Evolutionary conservation across 148 eudicot species (phyloP), one percentile per base, ranked within the genome.

Genomic region (Diospyros lotus): DNA sequence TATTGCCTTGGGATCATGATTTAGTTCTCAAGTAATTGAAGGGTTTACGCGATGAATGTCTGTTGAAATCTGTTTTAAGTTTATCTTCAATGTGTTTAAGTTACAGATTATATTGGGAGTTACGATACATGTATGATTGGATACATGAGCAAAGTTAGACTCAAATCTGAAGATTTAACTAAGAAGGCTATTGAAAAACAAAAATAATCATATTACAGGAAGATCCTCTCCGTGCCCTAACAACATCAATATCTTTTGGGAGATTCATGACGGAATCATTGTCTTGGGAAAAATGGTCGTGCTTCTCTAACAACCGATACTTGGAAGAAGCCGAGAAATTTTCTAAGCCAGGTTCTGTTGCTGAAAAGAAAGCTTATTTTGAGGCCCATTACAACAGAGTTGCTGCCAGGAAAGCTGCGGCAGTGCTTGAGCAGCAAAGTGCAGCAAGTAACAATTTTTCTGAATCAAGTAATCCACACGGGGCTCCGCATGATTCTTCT

Each of bases 321-420:
- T 71, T 92, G 39, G 97, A 94, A 78, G 98, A 94, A 83, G 97
- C 87, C 1, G 87, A 89, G 82, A 90, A 79, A 62, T 85, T 75
- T 68, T 85, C 98, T 11, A 90, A 83, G 80, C 98, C 97, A 58
- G 96, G 97, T 53, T 90, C 92, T 43, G 98, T 92, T 64, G 96
- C 96, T 44, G 83, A 87, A 84, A 92, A 87, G 90, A 94, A 92
- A 71, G 97, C 97, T 72, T 89, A 85, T 70, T 90, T 92, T 71
- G 98, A 94, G 77, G 92, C 93, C 12, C 93, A 92, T 74, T 90
- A 85, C 84, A 89, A 80, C 79, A 78, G 80, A 77, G 75, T 73
- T 63, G 82, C 82, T 43, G 78, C 80, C 38, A 62, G 75, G 68
- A 81, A 77, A 66, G 77, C 78, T 56, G 83, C 69, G 50, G 79